Evolutionary conservation across 2,329 filamentous ascomycete genomes (phyloP).

Genomic region (Cladorrhinum sp.): DNA sequence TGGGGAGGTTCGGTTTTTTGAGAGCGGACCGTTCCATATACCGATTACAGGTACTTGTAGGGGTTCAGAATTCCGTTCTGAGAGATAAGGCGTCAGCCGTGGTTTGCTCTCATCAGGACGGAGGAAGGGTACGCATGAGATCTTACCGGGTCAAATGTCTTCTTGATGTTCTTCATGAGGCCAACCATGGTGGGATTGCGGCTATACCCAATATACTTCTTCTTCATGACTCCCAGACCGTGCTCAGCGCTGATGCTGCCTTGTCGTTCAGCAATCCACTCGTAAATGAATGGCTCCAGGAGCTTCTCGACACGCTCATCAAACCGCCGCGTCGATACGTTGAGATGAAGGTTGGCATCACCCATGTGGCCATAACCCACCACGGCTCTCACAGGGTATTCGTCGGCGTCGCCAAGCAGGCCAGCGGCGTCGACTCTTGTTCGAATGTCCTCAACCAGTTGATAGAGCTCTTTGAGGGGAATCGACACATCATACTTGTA

Average conservation of each 20-base stretch:
- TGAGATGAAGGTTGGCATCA: slow-evolving; percentile 91
- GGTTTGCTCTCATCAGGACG: not conserved
- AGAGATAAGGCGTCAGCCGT: not conserved
- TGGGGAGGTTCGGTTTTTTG: not conserved
- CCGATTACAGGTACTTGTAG: slow-evolving; percentile 81
- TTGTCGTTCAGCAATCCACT: slow-evolving; percentile 85
- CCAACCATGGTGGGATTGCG: slow-evolving; percentile 80
- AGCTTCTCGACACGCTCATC: slow-evolving; percentile 82
- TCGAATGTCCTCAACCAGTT: slow-evolving; percentile 80
- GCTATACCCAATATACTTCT: slow-evolving; percentile 91
- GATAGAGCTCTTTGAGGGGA: slow-evolving; percentile 81
- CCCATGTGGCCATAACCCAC: slow-evolving; percentile 98
- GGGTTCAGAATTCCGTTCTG: slow-evolving; percentile 99
- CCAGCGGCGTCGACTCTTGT: slow-evolving; percentile 70
- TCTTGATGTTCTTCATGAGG: slow-evolving; percentile 94
- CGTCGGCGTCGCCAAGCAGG: slow-evolving; percentile 71
- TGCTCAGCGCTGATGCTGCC: slow-evolving; percentile 98
- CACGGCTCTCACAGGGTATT: slow-evolving; percentile 80
- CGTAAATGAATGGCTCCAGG: slow-evolving; percentile 93
- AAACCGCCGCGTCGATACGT: slow-evolving; percentile 78
- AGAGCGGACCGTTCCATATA: not conserved
- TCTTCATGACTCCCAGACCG: slow-evolving; percentile 90
- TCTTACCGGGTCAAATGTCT: slow-evolving; percentile 87
- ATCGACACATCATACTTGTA: slow-evolving; percentile 99
- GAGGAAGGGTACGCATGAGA: not conserved